Conservation (phyloP, 129 eudicot genomes). For the Oenanthe sinensis region DNA sequence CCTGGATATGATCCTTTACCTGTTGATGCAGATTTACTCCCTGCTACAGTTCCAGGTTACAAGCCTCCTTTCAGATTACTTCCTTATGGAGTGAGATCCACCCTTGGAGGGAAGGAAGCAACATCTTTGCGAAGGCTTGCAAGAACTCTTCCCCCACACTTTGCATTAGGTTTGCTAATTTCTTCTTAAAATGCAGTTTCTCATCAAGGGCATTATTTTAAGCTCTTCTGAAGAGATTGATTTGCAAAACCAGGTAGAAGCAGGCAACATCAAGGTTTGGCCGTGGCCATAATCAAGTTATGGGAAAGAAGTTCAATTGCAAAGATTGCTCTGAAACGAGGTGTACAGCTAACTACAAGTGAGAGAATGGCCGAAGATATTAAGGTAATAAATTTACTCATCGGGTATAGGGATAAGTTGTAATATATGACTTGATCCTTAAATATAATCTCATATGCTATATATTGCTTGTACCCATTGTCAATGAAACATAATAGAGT, state of each 20-base stretch:
- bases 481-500: background rate
- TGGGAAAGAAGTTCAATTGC: conserved; percentile 93
- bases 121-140: conserved; percentile 80
- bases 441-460: background rate
- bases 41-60: conserved; percentile 51
- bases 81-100: conserved; percentile 73
- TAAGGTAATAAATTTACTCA: conserved; percentile 39
- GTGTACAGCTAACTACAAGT: conserved; percentile 90
- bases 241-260: conserved; percentile 72
- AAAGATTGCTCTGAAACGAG: conserved; percentile 85
- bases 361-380: conserved; percentile 98
- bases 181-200: background rate
- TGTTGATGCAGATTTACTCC: conserved; percentile 94
- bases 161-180: conserved; percentile 65
- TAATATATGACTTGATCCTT: background rate
- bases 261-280: conserved; percentile 92
- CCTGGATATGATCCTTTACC: conserved; percentile 85
- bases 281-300: conserved; percentile 67
- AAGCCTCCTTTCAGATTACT: conserved; percentile 86
- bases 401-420: background rate
- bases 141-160: conserved; percentile 85
- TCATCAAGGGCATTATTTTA: background rate
- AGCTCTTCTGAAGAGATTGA: background rate
- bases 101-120: conserved; percentile 58
- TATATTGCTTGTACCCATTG: background rate